Evolutionary conservation across 2,329 filamentous ascomycete genomes (phyloP), one percentile per base, ranked within the genome.

Genomic region (Penicillium sp.): DNA sequence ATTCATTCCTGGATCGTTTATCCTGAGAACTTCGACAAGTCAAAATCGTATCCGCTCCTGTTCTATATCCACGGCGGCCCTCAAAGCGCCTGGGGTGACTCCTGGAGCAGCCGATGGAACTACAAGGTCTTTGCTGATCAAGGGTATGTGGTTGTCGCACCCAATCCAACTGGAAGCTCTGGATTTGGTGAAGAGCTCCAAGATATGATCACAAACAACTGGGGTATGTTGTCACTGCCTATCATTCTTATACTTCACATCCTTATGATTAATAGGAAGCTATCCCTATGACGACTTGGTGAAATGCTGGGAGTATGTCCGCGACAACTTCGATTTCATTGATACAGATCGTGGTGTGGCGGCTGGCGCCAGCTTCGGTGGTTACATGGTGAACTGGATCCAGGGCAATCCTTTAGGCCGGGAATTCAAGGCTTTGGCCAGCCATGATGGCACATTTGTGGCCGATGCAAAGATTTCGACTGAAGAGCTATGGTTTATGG

Each of bases 51-150:
- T 65, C 91, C 91, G 0, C 78, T 96, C 4, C 84, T 88, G 2
- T 87, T 91, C 67, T 76, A 92, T 39, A 89, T 95, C 58, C 91
- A 96, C 66, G 91, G 91, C 51, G 91, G 91, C 0, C 90, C 90
- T 0, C 89, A 94, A 70, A 84, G 86, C 19, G 84, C 89, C 0
- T 93, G 89, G 87, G 76, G 72, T 30, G 87, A 94, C 65, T 78
- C 81, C 27, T 95, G 90, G 89, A 88, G 83, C 69, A 91, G 87
- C 2, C 80, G 91, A 16, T 96, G 91, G 91, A 95, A 95, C 68
- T 87, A 89, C 1, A 89, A 89, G 56, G 81, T 93, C 9, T 95
- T 91, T 67, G 90, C 91, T 3, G 90, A 95, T 70, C 89, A 93
- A 74, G 91, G 91, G 42, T 96, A 94, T 67, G 82, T 96, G 3